Evolutionary conservation across 2,329 filamentous ascomycete species (phyloP).

Genomic region (Parastagonospora nodorum): DNA sequence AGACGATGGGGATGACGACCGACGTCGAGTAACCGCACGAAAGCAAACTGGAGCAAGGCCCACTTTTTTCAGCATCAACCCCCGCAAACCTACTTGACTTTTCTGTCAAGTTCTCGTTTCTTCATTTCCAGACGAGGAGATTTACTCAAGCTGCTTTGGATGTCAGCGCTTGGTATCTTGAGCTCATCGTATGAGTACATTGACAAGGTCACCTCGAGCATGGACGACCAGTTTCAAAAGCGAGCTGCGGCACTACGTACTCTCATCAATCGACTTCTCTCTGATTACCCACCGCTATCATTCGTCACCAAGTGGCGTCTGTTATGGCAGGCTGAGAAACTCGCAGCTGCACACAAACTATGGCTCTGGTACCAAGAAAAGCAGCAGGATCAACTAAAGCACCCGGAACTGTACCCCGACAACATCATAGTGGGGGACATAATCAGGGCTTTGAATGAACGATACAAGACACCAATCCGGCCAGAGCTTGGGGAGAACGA

Average conservation of each 20-base stretch:
- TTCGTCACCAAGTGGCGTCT: slow-evolving; percentile 76
- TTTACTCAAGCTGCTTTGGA: slow-evolving; percentile 78
- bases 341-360: slow-evolving; percentile 76
- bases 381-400: slow-evolving; percentile 70
- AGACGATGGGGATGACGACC: slow-evolving; percentile 54
- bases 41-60: slow-evolving; percentile 91
- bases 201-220: slow-evolving; percentile 71
- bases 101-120: slow-evolving; percentile 66
- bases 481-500: slow-evolving; percentile 73
- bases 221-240: slow-evolving; percentile 79
- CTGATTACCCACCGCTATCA: slow-evolving; percentile 67
- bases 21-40: slow-evolving; percentile 71
- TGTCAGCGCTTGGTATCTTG: slow-evolving; percentile 81
- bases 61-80: slow-evolving; percentile 84
- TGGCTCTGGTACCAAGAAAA: slow-evolving; percentile 82
- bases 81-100: slow-evolving; percentile 89
- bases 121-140: slow-evolving; percentile 71
- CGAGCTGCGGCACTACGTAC: slow-evolving; percentile 75
- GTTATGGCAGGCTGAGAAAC: slow-evolving; percentile 88
- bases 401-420: slow-evolving; percentile 62
- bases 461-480: slow-evolving; percentile 72
- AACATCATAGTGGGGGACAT: slow-evolving; percentile 75
- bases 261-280: slow-evolving; percentile 72
- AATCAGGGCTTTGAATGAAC: slow-evolving; percentile 75
- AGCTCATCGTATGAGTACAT: slow-evolving; percentile 77